These are phyloP conservation scores for Krasilnikovozyma curviuscula DNA, from an alignment of 768 basidiomycete species.

Conservation along the genomic window DNA sequence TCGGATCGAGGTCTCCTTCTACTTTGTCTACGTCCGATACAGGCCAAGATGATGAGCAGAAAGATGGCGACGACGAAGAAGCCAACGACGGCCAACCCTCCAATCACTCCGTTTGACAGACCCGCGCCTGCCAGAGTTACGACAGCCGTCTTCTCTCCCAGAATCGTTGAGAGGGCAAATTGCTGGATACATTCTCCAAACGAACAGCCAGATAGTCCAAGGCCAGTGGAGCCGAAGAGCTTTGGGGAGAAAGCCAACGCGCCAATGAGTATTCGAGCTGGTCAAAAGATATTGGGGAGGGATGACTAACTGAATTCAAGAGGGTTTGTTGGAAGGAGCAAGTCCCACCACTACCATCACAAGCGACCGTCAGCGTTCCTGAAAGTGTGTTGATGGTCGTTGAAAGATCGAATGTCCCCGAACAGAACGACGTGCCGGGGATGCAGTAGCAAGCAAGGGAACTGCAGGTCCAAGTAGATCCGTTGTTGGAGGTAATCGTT, in stretches of 20 bases:
- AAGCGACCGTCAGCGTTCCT: constrained; percentile 51
- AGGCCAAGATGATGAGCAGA: constrained; percentile 43
- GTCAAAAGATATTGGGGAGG: too few relatives aligned
- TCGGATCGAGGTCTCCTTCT: constrained; percentile 26
- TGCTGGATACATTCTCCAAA: constrained; percentile 84
- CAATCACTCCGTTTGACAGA: constrained; percentile 36
- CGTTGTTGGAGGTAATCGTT: constrained; percentile 28
- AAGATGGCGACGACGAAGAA: constrained; percentile 41
- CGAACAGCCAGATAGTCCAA: constrained; percentile 50
- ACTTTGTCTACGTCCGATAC: constrained; percentile 28
- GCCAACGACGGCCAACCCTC: constrained; percentile 68
- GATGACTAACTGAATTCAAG: constrained; percentile 29
- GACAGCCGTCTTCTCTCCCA: constrained; percentile 22
- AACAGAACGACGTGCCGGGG: constrained; percentile 53
- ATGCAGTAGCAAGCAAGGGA: constrained; percentile 58
- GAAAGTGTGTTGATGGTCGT: constrained; percentile 42
- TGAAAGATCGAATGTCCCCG: constrained; percentile 38
- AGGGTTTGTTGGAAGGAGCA: constrained; percentile 61
- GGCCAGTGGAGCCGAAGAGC: constrained; percentile 55
- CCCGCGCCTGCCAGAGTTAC: constrained; percentile 11
- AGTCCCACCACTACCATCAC: constrained; percentile 33
- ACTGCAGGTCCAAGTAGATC: constrained; percentile 48
- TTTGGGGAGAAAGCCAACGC: neutral
- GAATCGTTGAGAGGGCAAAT: constrained; percentile 44
- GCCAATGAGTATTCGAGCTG: too few relatives aligned